Evolutionary conservation across 2,329 filamentous ascomycete species (phyloP), one percentile per base, ranked within the genome.

Genomic region (Blumeria graminis): DNA sequence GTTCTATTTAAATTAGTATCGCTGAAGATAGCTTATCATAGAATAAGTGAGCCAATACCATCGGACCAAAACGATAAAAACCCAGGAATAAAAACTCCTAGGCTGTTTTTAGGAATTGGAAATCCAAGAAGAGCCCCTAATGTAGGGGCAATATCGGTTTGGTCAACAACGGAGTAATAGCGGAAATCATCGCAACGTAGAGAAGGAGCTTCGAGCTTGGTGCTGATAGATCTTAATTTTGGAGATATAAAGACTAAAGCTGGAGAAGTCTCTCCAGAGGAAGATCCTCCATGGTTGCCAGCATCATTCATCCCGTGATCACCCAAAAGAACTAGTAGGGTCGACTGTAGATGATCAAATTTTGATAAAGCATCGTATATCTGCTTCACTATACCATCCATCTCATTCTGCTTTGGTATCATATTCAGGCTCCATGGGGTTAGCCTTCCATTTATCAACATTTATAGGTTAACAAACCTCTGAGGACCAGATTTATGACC

Each of bases 221-320:
- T 61, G 3, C 74, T 72, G 6, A 88, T 70, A 0, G 69, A 65
- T 63, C 76, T 78, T 46, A 94, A 73, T 64, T 87, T 92, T 0
- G 90, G 88, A 1, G 88, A 92, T 60, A 94, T 78, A 67, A 98
- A 96, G 18, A 95, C 77, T 9, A 98, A 71, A 14, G 92, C 92
- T 0, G 92, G 84, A 0, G 90, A 95, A 1, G 92, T 96, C 71
- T 98, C 92, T 46, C 92, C 90, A 1, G 87, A 78, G 0, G 89
- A 89, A 9, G 90, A 95, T 41, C 90, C 92, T 34, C 92, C 92
- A 66, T 98, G 92, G 62, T 96, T 96, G 1, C 92, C 92, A 18
- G 86, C 92, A 63, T 96, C 90, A 63, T 96, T 98, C 92, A 98
- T 98, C n/a, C 92, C 92, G 66, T 98, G 92, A 64, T 98, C 93